Evolutionary conservation across 2,329 filamentous ascomycete genomes (phyloP), one percentile per base, ranked within the genome.

Genomic region (Hirsutella rhossiliensis): DNA sequence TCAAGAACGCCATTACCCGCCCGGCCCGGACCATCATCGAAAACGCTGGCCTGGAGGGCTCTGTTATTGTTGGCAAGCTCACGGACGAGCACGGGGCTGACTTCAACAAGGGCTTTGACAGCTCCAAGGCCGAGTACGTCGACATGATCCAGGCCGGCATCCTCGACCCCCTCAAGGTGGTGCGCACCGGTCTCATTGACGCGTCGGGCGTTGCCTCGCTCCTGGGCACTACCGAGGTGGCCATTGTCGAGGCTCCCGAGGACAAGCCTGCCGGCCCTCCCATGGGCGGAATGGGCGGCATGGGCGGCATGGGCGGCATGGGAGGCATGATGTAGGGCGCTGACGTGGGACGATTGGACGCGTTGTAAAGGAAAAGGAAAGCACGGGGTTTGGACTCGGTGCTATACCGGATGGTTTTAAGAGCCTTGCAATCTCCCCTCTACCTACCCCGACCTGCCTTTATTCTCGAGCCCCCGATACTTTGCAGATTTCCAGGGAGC

Each of bases 91-190:
- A 76, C 63, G 88, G 78, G 63, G 64, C 65, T 53, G 89, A 98
- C 69, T 98, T 98, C 80, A 94, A 96, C 85, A 92, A 84, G 75
- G 92, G 92, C 52, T 98, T 87, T 72, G 87, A 98, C 78, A 92
- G 85, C 71, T 72, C 87, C 64, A 95, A 89, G 76, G 88, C 90
- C 68, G 86, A 97, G 74, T 98, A 95, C 71, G 88, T 96, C 54
- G 90, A 98, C 75, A 97, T 98, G 92, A 96, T 98, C 62, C 66
- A 78, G 50, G 80, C 87, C 54, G 92, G 92, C 84, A 98, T 98
- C 66, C 84, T 98, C 48, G 92, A 98, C 66, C 92, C 92, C 52
- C 85, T 98, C 77, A 98, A 98, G 85, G 92, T 98, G 56, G 92
- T 98, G 62, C 88, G 92, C 59, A 98, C 92, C 51, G 90, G 87